Evolutionary conservation across 139 green algal species (phyloP).

Genomic region (Axilococcus clingmanii): DNA sequence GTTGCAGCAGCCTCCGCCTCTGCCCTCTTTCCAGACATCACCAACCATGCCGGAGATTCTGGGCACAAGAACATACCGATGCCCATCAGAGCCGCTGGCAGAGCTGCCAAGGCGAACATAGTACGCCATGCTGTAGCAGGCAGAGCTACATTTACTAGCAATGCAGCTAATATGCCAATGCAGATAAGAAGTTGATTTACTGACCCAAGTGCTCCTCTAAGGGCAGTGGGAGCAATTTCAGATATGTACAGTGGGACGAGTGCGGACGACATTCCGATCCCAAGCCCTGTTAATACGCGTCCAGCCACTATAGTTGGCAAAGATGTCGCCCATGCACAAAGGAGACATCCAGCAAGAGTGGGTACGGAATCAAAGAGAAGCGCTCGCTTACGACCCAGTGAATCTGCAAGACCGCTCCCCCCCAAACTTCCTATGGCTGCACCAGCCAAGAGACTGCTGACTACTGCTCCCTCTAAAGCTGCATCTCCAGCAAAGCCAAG

Average conservation of each 20-base stretch:
- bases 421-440: constrained; percentile 60
- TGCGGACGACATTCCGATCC: constrained; percentile 82
- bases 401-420: constrained; percentile 61
- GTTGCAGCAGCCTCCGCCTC: constrained; percentile 45
- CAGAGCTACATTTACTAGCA: constrained; percentile 79
- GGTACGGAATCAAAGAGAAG: constrained; percentile 61
- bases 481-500: constrained; percentile 68
- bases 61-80: constrained; percentile 64
- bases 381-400: constrained; percentile 46
- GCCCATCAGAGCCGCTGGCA: constrained; percentile 62
- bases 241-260: constrained; percentile 68
- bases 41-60: constrained; percentile 78
- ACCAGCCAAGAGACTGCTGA: constrained; percentile 68
- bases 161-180: constrained; percentile 84
- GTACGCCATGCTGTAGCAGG: constrained; percentile 57
- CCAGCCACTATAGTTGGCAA: constrained; percentile 62
- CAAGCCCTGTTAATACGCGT: constrained; percentile 70
- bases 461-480: constrained; percentile 63
- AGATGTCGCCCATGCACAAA: constrained; percentile 47
- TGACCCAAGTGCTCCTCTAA: constrained; percentile 75
- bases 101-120: constrained; percentile 70
- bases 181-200: constrained; percentile 97
- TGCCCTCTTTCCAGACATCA: constrained; percentile 20
- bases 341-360: constrained; percentile 59
- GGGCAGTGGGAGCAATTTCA: constrained; percentile 68